A percentile compares a stretch with the other conserved stretches of the same genome.
phyloP scores from a whole-genome alignment of 768 basidiomycete genomes.

The Sarcodon sp. region DNA sequence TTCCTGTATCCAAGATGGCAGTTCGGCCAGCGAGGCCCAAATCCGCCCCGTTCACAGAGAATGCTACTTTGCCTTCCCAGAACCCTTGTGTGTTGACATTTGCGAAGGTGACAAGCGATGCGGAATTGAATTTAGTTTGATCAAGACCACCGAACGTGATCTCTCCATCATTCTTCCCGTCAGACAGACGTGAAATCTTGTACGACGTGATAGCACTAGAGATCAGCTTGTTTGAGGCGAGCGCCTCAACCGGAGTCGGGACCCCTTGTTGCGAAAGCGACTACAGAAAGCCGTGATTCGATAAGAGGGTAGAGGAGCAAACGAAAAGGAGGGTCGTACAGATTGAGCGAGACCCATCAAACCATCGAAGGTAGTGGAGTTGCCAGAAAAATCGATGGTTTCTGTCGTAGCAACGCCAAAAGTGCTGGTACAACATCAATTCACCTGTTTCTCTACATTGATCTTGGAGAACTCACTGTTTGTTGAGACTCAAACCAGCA shows the following conservation, averaged over 20 bases:
- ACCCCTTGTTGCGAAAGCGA: constrained; percentile 51
- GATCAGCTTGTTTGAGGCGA: constrained; percentile 46
- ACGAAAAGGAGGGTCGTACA: constrained; percentile 22
- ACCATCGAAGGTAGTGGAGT: constrained; percentile 46
- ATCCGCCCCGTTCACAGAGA: constrained; percentile 44
- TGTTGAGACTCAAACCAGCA: constrained; percentile 43
- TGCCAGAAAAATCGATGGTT: constrained; percentile 43
- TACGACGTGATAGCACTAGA: constrained; percentile 57
- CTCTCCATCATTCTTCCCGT: constrained; percentile 62
- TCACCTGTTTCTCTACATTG: too few relatives aligned
- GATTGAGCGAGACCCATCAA: constrained; percentile 71
- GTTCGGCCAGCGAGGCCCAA: constrained; percentile 46
- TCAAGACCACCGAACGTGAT: constrained; percentile 77
- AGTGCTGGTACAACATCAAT: constrained; percentile 8
- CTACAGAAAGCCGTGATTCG: constrained; percentile 15
- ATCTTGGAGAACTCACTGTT: constrained; percentile 19
- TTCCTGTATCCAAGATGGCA: constrained; percentile 47
- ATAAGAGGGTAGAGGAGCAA: constrained; percentile 1
- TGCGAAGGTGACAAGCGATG: constrained; percentile 41
- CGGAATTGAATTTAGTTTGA: constrained; percentile 46
- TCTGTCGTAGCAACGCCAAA: constrained; percentile 60
- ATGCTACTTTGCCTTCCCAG: constrained; percentile 62
- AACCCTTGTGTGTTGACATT: constrained; percentile 63
- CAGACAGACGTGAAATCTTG: constrained; percentile 67
- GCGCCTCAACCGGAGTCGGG: constrained; percentile 59